A percentile compares a stretch with the other conserved stretches of the same genome.
These are phyloP conservation scores for Kodamaea restingae DNA, from an alignment of 805 yeast genomes.

Conservation along the genomic window DNA sequence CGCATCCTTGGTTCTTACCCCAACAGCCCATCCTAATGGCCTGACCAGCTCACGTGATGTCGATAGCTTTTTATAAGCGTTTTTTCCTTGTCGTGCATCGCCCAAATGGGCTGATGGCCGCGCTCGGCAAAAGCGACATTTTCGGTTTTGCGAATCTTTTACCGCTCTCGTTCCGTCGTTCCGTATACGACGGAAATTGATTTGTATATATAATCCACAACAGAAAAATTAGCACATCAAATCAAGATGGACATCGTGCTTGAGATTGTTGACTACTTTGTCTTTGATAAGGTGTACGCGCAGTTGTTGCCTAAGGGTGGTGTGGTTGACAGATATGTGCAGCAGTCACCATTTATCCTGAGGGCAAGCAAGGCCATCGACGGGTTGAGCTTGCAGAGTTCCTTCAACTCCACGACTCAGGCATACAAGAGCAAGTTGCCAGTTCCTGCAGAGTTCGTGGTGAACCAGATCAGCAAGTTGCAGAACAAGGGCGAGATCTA, in stretches of 20 bases:
- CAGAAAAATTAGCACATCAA: slow-evolving; percentile 2
- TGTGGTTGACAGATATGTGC: slow-evolving; percentile 27
- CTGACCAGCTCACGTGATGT: slow-evolving; percentile 7
- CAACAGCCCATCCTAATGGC: slow-evolving; percentile 7
- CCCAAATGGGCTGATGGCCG: slow-evolving; percentile 2
- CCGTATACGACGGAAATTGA: slow-evolving; percentile 6
- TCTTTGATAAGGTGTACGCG: slow-evolving; percentile 75
- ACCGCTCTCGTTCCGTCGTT: slow-evolving; percentile 6
- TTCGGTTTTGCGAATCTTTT: too few species aligned
- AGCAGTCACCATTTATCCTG: slow-evolving; percentile 7
- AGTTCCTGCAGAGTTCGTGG: slow-evolving; percentile 15
- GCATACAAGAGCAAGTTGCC: slow-evolving; percentile 7
- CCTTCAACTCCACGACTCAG: slow-evolving; percentile 12
- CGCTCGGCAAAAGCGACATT: not conserved
- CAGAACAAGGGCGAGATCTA: slow-evolving; percentile 44
- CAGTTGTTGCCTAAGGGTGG: slow-evolving; percentile 57
- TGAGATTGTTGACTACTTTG: slow-evolving; percentile 69
- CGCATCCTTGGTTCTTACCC: slow-evolving; percentile 7
- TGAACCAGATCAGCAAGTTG: slow-evolving; percentile 15
- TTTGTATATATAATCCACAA: not conserved
- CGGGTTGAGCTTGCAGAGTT: slow-evolving; percentile 4
- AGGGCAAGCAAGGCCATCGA: slow-evolving; percentile 7
- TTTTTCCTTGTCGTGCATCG: not conserved
- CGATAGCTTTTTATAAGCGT: not conserved
- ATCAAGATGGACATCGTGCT: slow-evolving; percentile 81